Percentiles rank a stretch among this genome's conserved stretches.
Evolutionary conservation across 352 stramenopile species (phyloP).

Genomic region (Phytopythium cucurbitacearum): DNA sequence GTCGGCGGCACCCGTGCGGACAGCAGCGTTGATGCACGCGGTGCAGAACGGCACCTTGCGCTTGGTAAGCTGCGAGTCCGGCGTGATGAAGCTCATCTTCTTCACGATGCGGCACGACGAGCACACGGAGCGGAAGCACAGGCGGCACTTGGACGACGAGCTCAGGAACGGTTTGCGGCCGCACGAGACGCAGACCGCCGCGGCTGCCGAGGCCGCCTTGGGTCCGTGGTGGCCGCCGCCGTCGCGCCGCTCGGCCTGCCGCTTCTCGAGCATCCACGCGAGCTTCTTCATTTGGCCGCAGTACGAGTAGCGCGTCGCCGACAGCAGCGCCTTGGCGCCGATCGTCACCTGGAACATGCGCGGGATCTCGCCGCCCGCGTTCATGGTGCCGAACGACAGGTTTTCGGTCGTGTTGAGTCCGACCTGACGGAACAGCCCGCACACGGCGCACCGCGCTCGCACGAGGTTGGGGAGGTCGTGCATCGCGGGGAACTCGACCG

Average conservation of each 20-base stretch:
- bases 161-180: slow-evolving; percentile 16
- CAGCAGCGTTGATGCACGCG: slow-evolving; percentile 19
- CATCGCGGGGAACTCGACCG: slow-evolving; percentile 27
- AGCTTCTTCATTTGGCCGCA: slow-evolving; percentile 56
- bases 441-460: slow-evolving; percentile 34
- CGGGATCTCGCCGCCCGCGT: slow-evolving; percentile 21
- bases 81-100: slow-evolving; percentile 30
- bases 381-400: slow-evolving; percentile 17
- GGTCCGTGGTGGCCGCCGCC: neutral
- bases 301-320: slow-evolving; percentile 23
- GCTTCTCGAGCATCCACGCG: slow-evolving; percentile 25
- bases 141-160: slow-evolving; percentile 17
- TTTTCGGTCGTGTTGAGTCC: slow-evolving; percentile 26
- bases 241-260: slow-evolving; percentile 1
- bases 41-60: slow-evolving; percentile 34
- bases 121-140: slow-evolving; percentile 28
- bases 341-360: slow-evolving; percentile 22
- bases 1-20: slow-evolving; percentile 9
- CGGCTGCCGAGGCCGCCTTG: neutral
- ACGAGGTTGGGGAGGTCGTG: slow-evolving; percentile 18
- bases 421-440: slow-evolving; percentile 34
- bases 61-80: slow-evolving; percentile 23
- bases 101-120: slow-evolving; percentile 23
- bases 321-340: slow-evolving; percentile 20
- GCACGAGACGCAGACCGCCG: slow-evolving; percentile 13